Conservation (phyloP, 495 filamentous ascomycete species). For the Trichoderma asperelloides region DNA sequence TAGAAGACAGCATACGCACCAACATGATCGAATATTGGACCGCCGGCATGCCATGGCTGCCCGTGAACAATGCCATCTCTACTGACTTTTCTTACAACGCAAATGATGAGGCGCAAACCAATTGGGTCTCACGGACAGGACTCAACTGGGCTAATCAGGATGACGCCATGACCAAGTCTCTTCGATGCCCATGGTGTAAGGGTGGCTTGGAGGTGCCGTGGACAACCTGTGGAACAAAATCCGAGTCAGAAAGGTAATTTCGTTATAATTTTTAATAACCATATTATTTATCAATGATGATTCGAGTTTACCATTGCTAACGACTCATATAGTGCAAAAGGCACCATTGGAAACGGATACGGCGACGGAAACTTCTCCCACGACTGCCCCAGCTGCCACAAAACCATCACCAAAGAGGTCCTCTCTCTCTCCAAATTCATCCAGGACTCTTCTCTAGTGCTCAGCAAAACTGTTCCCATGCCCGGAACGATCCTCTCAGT, state of each 20-base stretch:
- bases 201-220: slow-evolving; percentile 41
- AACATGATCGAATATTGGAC: slow-evolving; percentile 52
- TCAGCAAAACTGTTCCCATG: slow-evolving; percentile 42
- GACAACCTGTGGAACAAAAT: slow-evolving; percentile 44
- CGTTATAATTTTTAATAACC: neutral
- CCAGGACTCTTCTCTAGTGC: slow-evolving; percentile 39
- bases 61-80: slow-evolving; percentile 58
- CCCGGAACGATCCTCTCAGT: slow-evolving; percentile 52
- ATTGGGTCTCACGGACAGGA: slow-evolving; percentile 44
- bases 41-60: slow-evolving; percentile 62
- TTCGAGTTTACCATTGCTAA: neutral
- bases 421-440: slow-evolving; percentile 50
- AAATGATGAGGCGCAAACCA: slow-evolving; percentile 29
- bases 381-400: slow-evolving; percentile 38
- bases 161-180: slow-evolving; percentile 35
- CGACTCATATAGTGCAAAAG: neutral
- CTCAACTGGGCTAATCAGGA: slow-evolving; percentile 51
- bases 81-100: slow-evolving; percentile 52
- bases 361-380: slow-evolving; percentile 51
- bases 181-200: slow-evolving; percentile 52
- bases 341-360: slow-evolving; percentile 45
- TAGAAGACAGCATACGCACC: slow-evolving; percentile 67
- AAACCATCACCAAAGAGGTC: slow-evolving; percentile 42
- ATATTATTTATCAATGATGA: neutral
- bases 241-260: slow-evolving; percentile 13